Evolutionary conservation across 2,329 filamentous ascomycete species (phyloP), one percentile per base, ranked within the genome.

Genomic region (Colletotrichum musicola): DNA sequence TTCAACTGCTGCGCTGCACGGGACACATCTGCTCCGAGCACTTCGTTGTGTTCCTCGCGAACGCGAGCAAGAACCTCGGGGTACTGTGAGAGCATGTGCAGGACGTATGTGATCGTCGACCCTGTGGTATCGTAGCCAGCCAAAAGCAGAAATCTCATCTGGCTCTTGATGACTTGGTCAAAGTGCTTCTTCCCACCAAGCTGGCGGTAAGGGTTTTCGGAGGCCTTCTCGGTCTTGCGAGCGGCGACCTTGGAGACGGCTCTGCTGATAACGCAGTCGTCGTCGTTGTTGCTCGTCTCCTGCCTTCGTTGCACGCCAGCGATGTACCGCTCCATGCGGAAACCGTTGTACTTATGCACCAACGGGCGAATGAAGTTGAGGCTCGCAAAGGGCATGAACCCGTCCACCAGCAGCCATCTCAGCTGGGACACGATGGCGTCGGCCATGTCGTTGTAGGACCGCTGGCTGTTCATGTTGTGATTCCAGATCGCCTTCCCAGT

Each of bases 11-110:
- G 72, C 27, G 80, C 81, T 0, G 80, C 79, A 4, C 75, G 74
- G 6, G 77, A 73, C 9, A 78, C 72, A 54, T 84, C 79, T 0
- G 80, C 61, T 14, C 85, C 83, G 46, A 88, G 82, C 9, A 89
- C 79, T 4, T 76, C 75, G 56, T 79, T 72, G 60, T 77, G 77
- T 62, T 80, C 78, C 2, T 72, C 72, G 16, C 77, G 73, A 5
- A 78, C 54, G 7, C 59, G 70, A n/a, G 73, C 73, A 6, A 75
- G 70, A 4, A 56, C 66, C 4, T 55, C 4, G 64, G 68, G 1
- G 75, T 76, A 68, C 76, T 69, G 42, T 64, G 71, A 62, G 63
- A 53, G 0, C 72, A 71, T 7, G 70, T 58, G 64, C 71, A 71
- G 73, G 20, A 64, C 60, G 14, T 73, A 77, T 4, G 72, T 73